These are phyloP conservation scores for Vigna hirtella DNA, from an alignment of 306 rosid genomes.

Conservation along the genomic window DNA sequence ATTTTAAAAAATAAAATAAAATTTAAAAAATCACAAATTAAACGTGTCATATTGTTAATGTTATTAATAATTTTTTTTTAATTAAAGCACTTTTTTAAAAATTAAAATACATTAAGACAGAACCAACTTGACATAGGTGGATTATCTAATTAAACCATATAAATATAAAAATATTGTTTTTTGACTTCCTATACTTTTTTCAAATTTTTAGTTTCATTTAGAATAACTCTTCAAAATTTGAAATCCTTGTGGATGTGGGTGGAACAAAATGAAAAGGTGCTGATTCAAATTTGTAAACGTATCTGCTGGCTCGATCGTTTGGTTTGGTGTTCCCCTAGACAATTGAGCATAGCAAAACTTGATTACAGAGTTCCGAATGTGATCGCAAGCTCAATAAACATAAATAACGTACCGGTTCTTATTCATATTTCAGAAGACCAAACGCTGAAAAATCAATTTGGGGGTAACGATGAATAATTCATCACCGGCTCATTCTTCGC, in stretches of 20 bases:
- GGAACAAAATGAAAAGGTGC: neutral
- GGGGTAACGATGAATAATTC: slow-evolving; percentile 63
- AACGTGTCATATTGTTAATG: too few species aligned
- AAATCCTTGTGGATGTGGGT: neutral
- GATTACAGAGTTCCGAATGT: neutral
- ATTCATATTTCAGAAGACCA: neutral
- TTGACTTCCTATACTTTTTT: neutral
- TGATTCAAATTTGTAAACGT: neutral
- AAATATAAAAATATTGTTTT: neutral
- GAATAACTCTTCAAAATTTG: neutral
- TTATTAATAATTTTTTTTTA: too few species aligned
- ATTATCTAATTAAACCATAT: too few species aligned
- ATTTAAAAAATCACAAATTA: too few species aligned
- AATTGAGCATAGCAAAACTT: neutral
- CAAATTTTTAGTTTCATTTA: neutral
- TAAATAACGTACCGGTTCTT: neutral
- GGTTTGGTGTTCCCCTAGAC: neutral
- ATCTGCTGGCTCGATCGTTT: neutral
- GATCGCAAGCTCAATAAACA: neutral
- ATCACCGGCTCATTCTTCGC: slow-evolving; percentile 84
- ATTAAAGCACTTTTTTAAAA: too few species aligned
- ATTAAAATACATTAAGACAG: too few species aligned
- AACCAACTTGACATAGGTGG: too few species aligned
- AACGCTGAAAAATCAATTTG: neutral
- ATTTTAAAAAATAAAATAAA: too few species aligned